Evolutionary conservation across 345 rosid genomes (phyloP).

Genomic region (Excoecaria cochinchinensis): DNA sequence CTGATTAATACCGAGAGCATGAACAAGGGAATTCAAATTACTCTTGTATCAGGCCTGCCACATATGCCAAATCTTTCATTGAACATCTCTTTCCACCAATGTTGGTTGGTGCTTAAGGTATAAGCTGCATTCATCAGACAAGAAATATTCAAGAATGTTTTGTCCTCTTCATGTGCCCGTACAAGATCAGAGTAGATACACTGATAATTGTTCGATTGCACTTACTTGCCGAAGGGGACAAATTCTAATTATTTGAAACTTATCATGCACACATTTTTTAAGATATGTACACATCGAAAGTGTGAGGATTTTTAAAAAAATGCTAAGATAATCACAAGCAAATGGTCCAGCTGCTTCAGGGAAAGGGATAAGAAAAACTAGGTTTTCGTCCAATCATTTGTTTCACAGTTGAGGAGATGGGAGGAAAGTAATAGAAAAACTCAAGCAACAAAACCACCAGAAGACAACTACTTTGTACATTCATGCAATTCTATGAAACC

Average conservation of each 20-base stretch:
- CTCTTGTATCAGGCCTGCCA: constrained; percentile 93
- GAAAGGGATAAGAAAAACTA: background rate
- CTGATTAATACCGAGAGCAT: constrained; percentile 97
- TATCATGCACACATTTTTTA: background rate
- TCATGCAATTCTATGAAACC: background rate
- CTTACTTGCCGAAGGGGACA: constrained; percentile 15
- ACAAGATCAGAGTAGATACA: constrained; percentile 39
- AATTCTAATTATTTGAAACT: background rate
- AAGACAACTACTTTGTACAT: background rate
- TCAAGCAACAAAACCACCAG: background rate
- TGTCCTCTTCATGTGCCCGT: constrained; percentile 43
- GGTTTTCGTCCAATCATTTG: background rate
- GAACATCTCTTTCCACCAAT: constrained; percentile 93
- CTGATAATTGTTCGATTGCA: constrained; percentile 21
- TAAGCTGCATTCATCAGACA: constrained; percentile 96
- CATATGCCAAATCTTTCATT: constrained; percentile 88
- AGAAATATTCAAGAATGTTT: constrained; percentile 72
- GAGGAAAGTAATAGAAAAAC: background rate
- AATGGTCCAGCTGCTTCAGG: background rate
- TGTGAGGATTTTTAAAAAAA: background rate
- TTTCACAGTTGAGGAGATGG: background rate
- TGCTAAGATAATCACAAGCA: background rate
- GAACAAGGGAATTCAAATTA: constrained; percentile 97
- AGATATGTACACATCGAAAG: background rate
- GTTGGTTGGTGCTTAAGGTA: constrained; percentile 78